phyloP scores from a whole-genome alignment of 129 eudicot genomes.

The Silybum marianum region DNA sequence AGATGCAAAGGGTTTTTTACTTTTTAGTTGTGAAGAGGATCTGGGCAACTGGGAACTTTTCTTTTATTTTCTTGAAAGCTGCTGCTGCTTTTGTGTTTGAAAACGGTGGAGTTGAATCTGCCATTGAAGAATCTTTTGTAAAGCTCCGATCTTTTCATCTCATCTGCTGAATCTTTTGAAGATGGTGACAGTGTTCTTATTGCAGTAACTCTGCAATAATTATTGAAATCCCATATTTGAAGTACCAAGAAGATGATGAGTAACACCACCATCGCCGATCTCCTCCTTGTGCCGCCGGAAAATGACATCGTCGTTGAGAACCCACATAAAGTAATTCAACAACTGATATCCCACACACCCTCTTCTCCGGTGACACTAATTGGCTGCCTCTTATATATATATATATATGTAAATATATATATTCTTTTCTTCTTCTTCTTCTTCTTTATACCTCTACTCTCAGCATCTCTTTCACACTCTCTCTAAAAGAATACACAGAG shows the following conservation, averaged over 20 bases:
- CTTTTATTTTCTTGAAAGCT: slow-evolving; percentile 55
- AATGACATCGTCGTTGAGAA: slow-evolving; percentile 61
- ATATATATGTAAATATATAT: too few species aligned
- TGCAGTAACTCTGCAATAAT: slow-evolving; percentile 47
- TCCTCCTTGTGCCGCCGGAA: slow-evolving; percentile 51
- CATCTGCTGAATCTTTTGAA: slow-evolving; percentile 23
- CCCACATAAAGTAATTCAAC: slow-evolving; percentile 53
- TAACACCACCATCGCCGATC: slow-evolving; percentile 30
- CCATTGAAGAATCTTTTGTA: slow-evolving; percentile 51
- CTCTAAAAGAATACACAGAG: neutral
- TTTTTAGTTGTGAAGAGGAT: slow-evolving; percentile 84
- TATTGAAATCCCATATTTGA: slow-evolving; percentile 37
- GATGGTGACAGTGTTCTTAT: slow-evolving; percentile 34
- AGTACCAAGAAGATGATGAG: slow-evolving; percentile 44
- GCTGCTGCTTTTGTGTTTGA: neutral
- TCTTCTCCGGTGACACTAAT: slow-evolving; percentile 26
- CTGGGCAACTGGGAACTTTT: slow-evolving; percentile 93
- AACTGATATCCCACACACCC: neutral
- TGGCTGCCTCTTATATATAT: too few species aligned
- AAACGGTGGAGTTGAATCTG: slow-evolving; percentile 29
- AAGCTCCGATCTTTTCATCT: slow-evolving; percentile 37
- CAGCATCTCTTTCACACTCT: neutral
- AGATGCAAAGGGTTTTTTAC: neutral
- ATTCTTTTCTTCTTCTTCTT: neutral
- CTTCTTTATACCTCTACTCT: neutral